Evolutionary conservation across 305 asterid genomes (phyloP).

Genomic region (Fraxinus greggii): DNA sequence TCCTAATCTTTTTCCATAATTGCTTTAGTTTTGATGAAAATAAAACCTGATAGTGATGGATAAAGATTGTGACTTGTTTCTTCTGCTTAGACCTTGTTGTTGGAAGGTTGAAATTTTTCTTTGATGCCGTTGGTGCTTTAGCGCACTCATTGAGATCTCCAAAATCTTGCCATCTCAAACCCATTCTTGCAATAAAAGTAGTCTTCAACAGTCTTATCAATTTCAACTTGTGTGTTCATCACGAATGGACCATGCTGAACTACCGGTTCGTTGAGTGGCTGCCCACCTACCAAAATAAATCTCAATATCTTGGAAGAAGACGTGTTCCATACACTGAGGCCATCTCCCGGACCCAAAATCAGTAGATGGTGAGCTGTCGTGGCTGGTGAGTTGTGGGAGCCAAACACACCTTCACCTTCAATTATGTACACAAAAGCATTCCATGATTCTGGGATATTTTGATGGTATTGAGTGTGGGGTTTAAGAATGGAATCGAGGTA

Average conservation of each 20-base stretch:
- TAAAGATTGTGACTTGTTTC: background rate
- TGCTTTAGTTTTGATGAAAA: background rate
- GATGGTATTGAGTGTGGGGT: conserved; percentile 56
- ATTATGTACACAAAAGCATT: conserved; percentile 67
- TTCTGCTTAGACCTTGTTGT: background rate
- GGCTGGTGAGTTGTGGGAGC: conserved; percentile 40
- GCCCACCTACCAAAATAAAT: conserved; percentile 73
- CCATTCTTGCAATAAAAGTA: conserved; percentile 77
- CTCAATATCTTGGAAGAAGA: conserved; percentile 46
- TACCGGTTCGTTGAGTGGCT: conserved; percentile 81
- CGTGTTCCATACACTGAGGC: conserved; percentile 76
- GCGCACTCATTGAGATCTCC: conserved; percentile 58
- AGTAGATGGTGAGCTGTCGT: conserved; percentile 61
- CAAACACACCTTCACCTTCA: conserved; percentile 78
- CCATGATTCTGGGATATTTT: conserved; percentile 70
- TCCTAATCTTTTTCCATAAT: background rate
- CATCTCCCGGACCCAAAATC: conserved; percentile 81
- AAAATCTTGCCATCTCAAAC: conserved; percentile 72
- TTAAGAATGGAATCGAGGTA: conserved; percentile 69
- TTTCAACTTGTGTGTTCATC: conserved; percentile 90
- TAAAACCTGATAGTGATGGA: conserved; percentile 21
- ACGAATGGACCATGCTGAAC: conserved; percentile 93
- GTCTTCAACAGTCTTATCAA: conserved; percentile 76
- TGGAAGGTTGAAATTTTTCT: background rate
- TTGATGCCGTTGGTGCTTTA: background rate